Percentiles rank a stretch among this genome's conserved stretches.
Conservation (phyloP, 73 alveolate species). For the Stentor roeselii region DNA sequence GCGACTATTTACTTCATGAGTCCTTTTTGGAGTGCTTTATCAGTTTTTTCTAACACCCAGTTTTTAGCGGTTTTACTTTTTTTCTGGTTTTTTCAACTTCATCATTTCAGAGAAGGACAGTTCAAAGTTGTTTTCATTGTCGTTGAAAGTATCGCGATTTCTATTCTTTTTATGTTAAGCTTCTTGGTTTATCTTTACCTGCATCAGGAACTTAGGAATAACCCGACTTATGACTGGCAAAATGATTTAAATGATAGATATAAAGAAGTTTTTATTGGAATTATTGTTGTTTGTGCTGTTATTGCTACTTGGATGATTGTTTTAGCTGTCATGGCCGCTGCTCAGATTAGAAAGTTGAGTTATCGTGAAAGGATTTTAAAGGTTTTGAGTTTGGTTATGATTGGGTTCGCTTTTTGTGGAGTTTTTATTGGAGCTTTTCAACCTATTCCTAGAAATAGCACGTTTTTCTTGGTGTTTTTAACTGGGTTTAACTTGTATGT, state of each 20-base stretch:
- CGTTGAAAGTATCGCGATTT: not conserved
- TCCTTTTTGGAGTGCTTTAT: conserved; percentile 2
- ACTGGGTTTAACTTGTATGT: conserved; percentile 11
- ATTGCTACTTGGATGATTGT: not conserved
- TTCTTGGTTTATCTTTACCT: not conserved
- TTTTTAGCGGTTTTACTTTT: not conserved
- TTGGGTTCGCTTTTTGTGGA: not conserved
- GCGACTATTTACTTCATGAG: not conserved
- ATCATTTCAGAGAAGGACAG: not conserved
- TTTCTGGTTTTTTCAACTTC: conserved; percentile 6
- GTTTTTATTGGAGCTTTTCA: conserved; percentile 16
- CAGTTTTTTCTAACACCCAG: conserved; percentile 16
- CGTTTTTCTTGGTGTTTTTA: not conserved
- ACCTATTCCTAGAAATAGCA: not conserved
- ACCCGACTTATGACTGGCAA: conserved; percentile 28
- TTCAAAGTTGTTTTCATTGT: not conserved
- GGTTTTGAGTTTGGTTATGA: not conserved
- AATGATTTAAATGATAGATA: not conserved
- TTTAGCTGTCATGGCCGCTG: not conserved
- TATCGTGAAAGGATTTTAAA: not conserved
- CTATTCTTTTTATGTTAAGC: not conserved
- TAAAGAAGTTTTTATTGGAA: not conserved
- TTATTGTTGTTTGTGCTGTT: not conserved
- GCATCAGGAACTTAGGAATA: not conserved
- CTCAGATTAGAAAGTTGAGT: not conserved